Percentiles rank a stretch among this genome's conserved stretches.
phyloP scores from a whole-genome alignment of 805 yeast species.

The Candida methanosorbosa region DNA sequence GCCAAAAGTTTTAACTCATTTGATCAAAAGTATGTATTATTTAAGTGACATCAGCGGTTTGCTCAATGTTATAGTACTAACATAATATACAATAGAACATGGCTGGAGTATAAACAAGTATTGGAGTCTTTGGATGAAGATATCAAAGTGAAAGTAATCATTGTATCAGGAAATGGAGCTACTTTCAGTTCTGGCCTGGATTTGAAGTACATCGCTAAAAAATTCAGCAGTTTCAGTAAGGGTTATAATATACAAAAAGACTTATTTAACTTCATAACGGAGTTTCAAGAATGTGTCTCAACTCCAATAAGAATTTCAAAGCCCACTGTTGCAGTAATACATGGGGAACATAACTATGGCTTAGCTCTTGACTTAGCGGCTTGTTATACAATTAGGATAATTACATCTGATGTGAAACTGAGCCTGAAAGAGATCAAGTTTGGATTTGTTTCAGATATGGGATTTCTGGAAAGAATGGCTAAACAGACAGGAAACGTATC shows the following conservation, averaged over 20 bases:
- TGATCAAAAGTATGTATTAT: constrained; percentile 23
- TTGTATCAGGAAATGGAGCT: constrained; percentile 47
- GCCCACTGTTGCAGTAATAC: constrained; percentile 60
- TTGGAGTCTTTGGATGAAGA: constrained; percentile 36
- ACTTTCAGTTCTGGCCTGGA: constrained; percentile 64
- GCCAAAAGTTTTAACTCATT: constrained; percentile 55
- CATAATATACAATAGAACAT: constrained; percentile 25
- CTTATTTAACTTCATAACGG: constrained; percentile 31
- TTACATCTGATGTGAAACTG: constrained; percentile 41
- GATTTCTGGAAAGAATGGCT: constrained; percentile 63
- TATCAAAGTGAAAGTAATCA: constrained; percentile 40
- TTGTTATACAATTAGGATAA: constrained; percentile 49
- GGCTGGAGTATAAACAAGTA: constrained; percentile 47
- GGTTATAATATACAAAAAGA: constrained; percentile 12
- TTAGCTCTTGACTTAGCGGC: constrained; percentile 61
- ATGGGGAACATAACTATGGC: constrained; percentile 53
- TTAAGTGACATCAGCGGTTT: background rate
- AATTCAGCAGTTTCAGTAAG: constrained; percentile 7
- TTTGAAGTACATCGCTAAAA: constrained; percentile 25
- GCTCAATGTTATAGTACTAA: background rate
- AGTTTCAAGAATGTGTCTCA: constrained; percentile 51
- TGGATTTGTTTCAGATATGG: constrained; percentile 76
- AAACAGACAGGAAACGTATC: constrained; percentile 43
- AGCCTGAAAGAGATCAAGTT: constrained; percentile 63
- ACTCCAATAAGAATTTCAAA: constrained; percentile 38